A percentile compares a stretch with the other conserved stretches of the same genome.
Evolutionary conservation across 2,329 filamentous ascomycete species (phyloP).

Genomic region (Verticillium alfalfae): DNA sequence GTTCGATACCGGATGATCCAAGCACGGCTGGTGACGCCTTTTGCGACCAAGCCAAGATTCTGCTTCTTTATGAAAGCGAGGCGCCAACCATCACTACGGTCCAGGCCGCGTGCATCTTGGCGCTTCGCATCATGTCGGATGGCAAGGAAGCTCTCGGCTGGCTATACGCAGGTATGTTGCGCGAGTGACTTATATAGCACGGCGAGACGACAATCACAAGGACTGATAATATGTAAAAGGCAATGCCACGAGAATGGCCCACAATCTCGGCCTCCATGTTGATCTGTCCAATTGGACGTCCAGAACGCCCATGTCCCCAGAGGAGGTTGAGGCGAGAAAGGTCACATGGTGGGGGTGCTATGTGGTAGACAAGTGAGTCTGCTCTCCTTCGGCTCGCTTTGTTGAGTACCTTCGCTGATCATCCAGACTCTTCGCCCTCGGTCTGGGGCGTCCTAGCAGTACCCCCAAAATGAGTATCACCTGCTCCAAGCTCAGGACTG

Average conservation of each 20-base stretch:
- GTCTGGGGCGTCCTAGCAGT: constrained; percentile 13
- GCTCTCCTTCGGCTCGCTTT: not conserved
- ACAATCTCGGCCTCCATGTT: constrained; percentile 16
- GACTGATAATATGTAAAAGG: constrained; percentile 1
- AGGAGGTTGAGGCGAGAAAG: constrained; percentile 15
- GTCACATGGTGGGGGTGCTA: constrained; percentile 18
- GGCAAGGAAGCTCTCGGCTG: constrained; percentile 16
- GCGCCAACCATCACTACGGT: constrained; percentile 15
- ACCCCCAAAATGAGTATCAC: constrained; percentile 11
- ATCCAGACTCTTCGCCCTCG: constrained; percentile 8
- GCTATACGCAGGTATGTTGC: constrained; percentile 11
- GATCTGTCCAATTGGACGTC: constrained; percentile 12
- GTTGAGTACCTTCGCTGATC: not conserved
- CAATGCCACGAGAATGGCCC: constrained; percentile 17
- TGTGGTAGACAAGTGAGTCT: constrained; percentile 14
- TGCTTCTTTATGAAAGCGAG: constrained; percentile 14
- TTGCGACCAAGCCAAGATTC: constrained; percentile 18
- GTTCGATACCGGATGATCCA: constrained; percentile 19
- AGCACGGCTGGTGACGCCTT: constrained; percentile 26
- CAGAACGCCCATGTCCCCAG: constrained; percentile 5
- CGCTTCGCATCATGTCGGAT: constrained; percentile 12
- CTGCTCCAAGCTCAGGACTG: constrained; percentile 11
- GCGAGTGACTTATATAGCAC: not conserved
- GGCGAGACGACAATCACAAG: not conserved
- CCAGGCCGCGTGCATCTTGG: constrained; percentile 14